Conservation (phyloP, 441 rosid genomes). For the Erodium moschatum region DNA sequence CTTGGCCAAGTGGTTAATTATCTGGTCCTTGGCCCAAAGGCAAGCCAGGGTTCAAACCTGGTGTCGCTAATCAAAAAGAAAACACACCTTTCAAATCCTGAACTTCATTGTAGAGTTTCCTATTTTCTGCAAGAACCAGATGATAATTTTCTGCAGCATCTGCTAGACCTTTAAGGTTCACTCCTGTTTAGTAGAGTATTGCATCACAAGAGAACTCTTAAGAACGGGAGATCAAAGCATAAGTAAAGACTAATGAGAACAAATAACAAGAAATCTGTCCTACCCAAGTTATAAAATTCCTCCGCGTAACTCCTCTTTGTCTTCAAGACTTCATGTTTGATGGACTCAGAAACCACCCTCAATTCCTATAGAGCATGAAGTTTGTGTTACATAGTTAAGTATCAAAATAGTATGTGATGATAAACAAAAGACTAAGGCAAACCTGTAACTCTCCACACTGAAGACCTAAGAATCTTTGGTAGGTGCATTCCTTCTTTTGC, state of each 20-base stretch:
- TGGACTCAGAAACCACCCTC: slow-evolving; percentile 46
- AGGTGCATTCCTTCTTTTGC: slow-evolving; percentile 50
- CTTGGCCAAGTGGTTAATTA: not conserved
- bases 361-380: slow-evolving; percentile 43
- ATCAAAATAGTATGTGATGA: slow-evolving; percentile 10
- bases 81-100: slow-evolving; percentile 65
- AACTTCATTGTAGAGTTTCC: slow-evolving; percentile 61
- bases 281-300: slow-evolving; percentile 52
- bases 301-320: slow-evolving; percentile 42
- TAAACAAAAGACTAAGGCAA: slow-evolving; percentile 19
- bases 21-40: not conserved
- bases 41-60: not conserved
- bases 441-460: slow-evolving; percentile 63
- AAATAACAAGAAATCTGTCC: slow-evolving; percentile 4
- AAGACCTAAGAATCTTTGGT: slow-evolving; percentile 37
- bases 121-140: slow-evolving; percentile 51
- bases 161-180: slow-evolving; percentile 51
- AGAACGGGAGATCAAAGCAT: not conserved
- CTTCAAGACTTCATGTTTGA: slow-evolving; percentile 54
- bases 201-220: slow-evolving; percentile 15
- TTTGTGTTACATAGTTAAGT: slow-evolving; percentile 16
- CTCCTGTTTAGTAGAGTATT: slow-evolving; percentile 33
- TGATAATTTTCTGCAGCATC: slow-evolving; percentile 65
- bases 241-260: not conserved
- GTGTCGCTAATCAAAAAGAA: not conserved